Conservation (phyloP, 2,329 filamentous ascomycete species). For the Aspergillus sp. region DNA sequence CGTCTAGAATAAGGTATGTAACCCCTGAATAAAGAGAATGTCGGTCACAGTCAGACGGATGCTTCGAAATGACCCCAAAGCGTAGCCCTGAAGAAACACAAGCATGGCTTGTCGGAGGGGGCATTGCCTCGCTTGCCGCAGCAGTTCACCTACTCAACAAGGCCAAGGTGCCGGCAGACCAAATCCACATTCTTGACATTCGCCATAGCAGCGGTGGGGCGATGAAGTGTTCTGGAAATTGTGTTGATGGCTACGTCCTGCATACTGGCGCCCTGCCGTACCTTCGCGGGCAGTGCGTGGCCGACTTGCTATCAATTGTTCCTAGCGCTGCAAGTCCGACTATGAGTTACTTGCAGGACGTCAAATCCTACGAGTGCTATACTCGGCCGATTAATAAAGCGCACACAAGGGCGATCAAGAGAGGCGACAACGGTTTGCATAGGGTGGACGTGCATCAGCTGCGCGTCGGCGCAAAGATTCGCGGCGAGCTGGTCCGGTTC, state of each 20-base stretch:
- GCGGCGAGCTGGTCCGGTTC: conserved; percentile 17
- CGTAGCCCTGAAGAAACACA: not conserved
- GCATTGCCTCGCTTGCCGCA: conserved; percentile 38
- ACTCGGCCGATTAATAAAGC: not conserved
- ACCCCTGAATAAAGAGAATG: too few species aligned
- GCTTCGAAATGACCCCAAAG: too few species aligned
- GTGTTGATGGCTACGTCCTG: conserved; percentile 34
- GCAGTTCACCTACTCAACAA: conserved; percentile 37
- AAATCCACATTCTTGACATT: conserved; percentile 39
- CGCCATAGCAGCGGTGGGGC: conserved; percentile 30
- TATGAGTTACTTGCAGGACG: too few species aligned
- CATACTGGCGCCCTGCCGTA: conserved; percentile 35
- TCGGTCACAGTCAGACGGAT: too few species aligned
- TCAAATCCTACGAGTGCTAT: too few species aligned
- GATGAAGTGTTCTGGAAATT: conserved; percentile 27
- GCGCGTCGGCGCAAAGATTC: conserved; percentile 15
- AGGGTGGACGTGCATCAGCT: conserved; percentile 14
- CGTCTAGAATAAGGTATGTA: too few species aligned
- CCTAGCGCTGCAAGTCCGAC: conserved; percentile 3
- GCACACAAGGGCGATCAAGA: not conserved
- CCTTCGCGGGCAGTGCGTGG: conserved; percentile 33
- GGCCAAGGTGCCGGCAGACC: conserved; percentile 29
- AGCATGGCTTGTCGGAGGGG: conserved; percentile 38
- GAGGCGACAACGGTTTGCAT: not conserved
- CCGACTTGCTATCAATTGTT: conserved; percentile 33